Conservation (phyloP, 1,139 yeast species). For the Yamadazyma buinensis region DNA sequence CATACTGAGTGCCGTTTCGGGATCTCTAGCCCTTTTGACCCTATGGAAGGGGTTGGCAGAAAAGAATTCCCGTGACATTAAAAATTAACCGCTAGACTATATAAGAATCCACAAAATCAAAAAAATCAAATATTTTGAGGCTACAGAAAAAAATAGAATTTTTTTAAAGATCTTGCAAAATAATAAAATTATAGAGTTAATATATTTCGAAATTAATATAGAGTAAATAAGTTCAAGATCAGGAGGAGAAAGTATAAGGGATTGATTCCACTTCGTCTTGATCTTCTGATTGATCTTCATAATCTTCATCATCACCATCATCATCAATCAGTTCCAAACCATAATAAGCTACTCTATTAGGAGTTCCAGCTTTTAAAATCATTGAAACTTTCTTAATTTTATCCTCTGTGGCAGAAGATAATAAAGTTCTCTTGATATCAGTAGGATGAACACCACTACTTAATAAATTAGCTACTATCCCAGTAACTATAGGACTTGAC, state of each 20-base stretch:
- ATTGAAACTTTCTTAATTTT: constrained; percentile 33
- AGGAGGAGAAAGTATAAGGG: no score
- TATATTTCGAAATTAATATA: no score
- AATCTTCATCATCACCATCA: constrained; percentile 9
- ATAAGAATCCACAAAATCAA: constrained; percentile 1
- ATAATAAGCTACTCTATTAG: constrained; percentile 34
- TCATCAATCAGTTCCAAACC: constrained; percentile 5
- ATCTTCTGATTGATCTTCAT: constrained; percentile 23
- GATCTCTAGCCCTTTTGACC: constrained; percentile 35
- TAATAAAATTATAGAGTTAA: no score
- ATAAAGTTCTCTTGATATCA: constrained; percentile 37
- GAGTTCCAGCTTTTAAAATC: constrained; percentile 29
- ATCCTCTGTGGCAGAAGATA: constrained; percentile 31
- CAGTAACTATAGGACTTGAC: constrained; percentile 81
- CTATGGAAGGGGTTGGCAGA: constrained; percentile 4
- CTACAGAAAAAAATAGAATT: no score
- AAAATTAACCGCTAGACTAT: constrained; percentile 1
- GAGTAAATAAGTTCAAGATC: no score
- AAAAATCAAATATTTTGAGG: no score
- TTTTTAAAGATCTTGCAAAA: no score
- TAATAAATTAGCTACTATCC: constrained; percentile 59
- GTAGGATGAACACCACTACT: constrained; percentile 52
- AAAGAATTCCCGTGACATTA: constrained; percentile 9
- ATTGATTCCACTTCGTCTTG: no score
- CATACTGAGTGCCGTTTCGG: constrained; percentile 26